Percentiles rank a stretch among this genome's conserved stretches.
phyloP scores from a whole-genome alignment of 257 asterid species.

The Thymus quinquecostatus region DNA sequence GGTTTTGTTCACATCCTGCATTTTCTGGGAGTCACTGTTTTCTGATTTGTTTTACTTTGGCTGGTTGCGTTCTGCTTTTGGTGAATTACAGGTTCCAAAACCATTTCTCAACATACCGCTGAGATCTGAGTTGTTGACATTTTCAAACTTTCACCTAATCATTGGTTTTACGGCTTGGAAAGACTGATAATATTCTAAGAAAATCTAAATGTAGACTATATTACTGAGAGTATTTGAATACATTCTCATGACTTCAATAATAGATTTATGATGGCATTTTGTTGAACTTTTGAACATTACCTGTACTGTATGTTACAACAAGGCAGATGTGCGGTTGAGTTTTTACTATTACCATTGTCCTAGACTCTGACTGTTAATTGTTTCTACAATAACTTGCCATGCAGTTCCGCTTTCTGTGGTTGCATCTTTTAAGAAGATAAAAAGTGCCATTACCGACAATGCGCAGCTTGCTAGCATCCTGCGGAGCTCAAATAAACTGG shows the following conservation, averaged over 20 bases:
- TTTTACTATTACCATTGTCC: background rate
- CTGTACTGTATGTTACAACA: background rate
- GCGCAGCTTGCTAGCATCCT: slow-evolving; percentile 73
- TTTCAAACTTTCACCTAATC: background rate
- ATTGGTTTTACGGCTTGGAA: background rate
- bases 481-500: slow-evolving; percentile 69
- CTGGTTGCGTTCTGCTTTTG: background rate
- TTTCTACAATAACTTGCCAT: slow-evolving; percentile 26
- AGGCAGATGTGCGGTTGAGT: background rate
- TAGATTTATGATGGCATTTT: background rate
- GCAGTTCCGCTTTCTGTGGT: slow-evolving; percentile 83
- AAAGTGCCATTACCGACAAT: slow-evolving; percentile 53
- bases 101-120: slow-evolving; percentile 4
- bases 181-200: too few species aligned
- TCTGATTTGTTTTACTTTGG: slow-evolving; percentile 5
- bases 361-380: background rate
- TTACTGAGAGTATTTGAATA: slow-evolving; percentile 4
- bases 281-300: background rate
- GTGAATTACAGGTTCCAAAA: slow-evolving; percentile 3
- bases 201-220: background rate
- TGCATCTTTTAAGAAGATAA: slow-evolving; percentile 82
- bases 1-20: background rate
- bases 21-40: background rate
- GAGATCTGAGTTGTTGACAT: slow-evolving; percentile 4
- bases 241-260: background rate